Base-by-base conservation (phyloP, 768 basidiomycete genomes). In the Myochromella boudieri region DNA sequence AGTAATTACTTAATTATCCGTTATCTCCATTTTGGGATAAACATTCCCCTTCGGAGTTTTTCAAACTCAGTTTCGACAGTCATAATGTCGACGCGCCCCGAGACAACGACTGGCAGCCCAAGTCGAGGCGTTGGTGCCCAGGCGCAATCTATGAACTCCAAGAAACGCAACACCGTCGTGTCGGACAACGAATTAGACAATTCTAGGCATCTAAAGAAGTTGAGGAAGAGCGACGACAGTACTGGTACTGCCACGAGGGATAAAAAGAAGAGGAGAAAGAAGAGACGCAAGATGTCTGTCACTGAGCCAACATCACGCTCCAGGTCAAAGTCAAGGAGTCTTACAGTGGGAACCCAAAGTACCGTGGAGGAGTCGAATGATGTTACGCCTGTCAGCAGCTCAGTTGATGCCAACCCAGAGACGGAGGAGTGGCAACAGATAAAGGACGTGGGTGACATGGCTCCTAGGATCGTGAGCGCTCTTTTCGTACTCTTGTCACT, bases 191-290 rank as follows among this genome's bases (percentile, higher is more conserved):
- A 67, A 28, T 31, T 15, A 7, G 49, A 56, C 22, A 46, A 46
- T 10, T 37, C 47, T 31, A 62, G 60, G 34, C 60, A 62, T 25
- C 9, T 50, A 15, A 69, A 69, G 57, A 69, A 66, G 58, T 48
- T 53, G 24, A 68, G 58, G 54, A 62, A 55, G 42, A 31, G n/a
- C 29, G 62, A 63, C 39, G 51, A 55, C 28, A 56, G 48, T 37
- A 34, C n/a, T 39, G 52, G 24, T 36, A 11, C 31, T 45, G 38
- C 51, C 52, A 32, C 56, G 56, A 66, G 66, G 42, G 69, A 68
- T 42, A 72, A 66, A 53, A 70, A 66, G 60, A 69, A 63, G 51
- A 65, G 61, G 49, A 66, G 52, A 49, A 71, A 60, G 55, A 71
- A 60, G 51, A 70, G 62, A 53, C 65, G 57, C 53, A 71, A 68